Conservation (phyloP, 192 early-diverging fungal genomes). For the Coemansia pectinata region DNA sequence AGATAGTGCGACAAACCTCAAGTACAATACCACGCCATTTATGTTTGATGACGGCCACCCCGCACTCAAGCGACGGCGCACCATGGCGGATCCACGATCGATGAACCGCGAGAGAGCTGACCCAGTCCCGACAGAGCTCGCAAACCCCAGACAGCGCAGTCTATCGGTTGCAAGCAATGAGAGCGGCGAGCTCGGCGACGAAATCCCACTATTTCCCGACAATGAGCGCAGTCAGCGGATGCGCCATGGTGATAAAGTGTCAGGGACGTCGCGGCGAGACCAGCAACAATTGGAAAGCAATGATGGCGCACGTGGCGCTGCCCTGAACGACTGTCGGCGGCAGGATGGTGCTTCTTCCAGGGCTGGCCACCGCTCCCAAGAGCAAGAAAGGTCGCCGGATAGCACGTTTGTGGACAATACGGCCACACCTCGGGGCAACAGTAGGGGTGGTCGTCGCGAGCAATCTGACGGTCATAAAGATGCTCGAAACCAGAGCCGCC, state of each 20-base stretch:
- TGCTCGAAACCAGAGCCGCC: background rate
- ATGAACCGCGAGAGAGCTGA: background rate
- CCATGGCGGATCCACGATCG: background rate
- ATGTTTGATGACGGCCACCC: background rate
- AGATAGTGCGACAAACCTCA: background rate
- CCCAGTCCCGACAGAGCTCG: background rate
- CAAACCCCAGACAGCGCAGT: background rate
- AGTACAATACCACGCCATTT: background rate
- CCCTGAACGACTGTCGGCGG: background rate
- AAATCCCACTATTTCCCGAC: background rate
- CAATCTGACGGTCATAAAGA: background rate
- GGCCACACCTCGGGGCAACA: background rate
- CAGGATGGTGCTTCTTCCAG: background rate
- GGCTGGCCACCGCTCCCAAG: background rate
- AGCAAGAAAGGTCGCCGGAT: background rate
- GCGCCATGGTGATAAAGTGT: background rate
- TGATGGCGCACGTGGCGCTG: background rate
- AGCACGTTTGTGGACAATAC: background rate
- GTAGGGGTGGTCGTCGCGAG: background rate
- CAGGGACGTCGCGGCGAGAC: background rate
- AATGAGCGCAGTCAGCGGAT: background rate
- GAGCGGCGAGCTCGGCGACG: constrained; percentile 1
- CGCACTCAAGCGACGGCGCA: constrained; percentile 4
- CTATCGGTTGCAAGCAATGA: background rate
- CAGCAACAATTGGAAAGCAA: background rate